Evolutionary conservation across 2,329 filamentous ascomycete species (phyloP).

Genomic region (Epichloe gansuensis): DNA sequence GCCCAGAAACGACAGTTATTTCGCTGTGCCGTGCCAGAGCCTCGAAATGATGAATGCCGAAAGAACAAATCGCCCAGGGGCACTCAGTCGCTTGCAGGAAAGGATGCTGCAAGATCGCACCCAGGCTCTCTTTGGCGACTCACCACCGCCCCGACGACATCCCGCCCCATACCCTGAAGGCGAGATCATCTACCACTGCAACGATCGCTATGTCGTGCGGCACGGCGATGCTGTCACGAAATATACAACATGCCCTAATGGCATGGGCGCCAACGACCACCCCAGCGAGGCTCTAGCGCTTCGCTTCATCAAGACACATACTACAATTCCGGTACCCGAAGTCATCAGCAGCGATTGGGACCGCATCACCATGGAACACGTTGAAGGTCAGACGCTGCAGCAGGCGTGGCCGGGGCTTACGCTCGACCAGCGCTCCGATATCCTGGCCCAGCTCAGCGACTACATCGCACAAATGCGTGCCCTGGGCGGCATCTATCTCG

Average conservation of each 20-base stretch:
- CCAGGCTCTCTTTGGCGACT: constrained; percentile 4
- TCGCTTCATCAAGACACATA: constrained; percentile 12
- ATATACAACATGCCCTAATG: constrained; percentile 10
- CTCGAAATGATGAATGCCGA: too few species aligned
- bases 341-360: constrained; percentile 16
- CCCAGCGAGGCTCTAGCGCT: constrained; percentile 4
- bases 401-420: background rate
- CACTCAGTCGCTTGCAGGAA: background rate
- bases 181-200: constrained; percentile 9
- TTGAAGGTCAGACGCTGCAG: constrained; percentile 15
- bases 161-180: constrained; percentile 13
- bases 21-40: too few species aligned
- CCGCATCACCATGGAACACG: constrained; percentile 15
- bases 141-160: constrained; percentile 8
- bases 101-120: background rate
- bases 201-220: constrained; percentile 6
- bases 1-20: too few species aligned
- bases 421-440: background rate
- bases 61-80: background rate
- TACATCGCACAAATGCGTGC: background rate
- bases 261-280: constrained; percentile 6
- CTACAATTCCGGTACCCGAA: constrained; percentile 14
- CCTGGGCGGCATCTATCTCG: constrained; percentile 10
- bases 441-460: background rate
- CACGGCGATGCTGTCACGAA: constrained; percentile 12